phyloP scores from a whole-genome alignment of 2,329 filamentous ascomycete species.

The Aspergillus viridinutans region DNA sequence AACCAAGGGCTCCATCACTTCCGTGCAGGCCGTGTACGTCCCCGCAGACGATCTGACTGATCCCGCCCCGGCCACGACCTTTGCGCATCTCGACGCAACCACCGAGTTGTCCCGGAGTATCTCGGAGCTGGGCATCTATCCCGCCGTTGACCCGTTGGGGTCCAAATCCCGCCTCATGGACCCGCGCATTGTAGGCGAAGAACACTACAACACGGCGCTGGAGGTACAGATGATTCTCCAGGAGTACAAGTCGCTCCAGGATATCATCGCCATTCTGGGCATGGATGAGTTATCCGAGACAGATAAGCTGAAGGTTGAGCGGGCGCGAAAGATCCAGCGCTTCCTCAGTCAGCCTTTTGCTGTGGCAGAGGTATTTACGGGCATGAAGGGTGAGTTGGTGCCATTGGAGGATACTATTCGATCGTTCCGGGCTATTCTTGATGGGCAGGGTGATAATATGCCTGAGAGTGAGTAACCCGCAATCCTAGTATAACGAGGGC shows the following conservation, averaged over 20 bases:
- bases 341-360: slow-evolving; percentile 99
- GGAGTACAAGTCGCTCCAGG: slow-evolving; percentile 99
- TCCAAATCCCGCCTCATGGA: slow-evolving; percentile 99
- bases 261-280: slow-evolving; percentile 99
- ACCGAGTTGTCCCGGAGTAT: slow-evolving; percentile 99
- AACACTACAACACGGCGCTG: slow-evolving; percentile 94
- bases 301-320: slow-evolving; percentile 99
- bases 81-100: slow-evolving; percentile 99
- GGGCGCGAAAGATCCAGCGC: slow-evolving; percentile 99
- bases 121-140: slow-evolving; percentile 99
- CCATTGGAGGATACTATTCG: slow-evolving; percentile 97
- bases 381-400: slow-evolving; percentile 94
- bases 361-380: slow-evolving; percentile 65
- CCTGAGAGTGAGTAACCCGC: slow-evolving; percentile 67
- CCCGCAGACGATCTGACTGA: slow-evolving; percentile 99
- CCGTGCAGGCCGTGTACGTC: slow-evolving; percentile 99
- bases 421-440: slow-evolving; percentile 96
- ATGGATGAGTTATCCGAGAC: slow-evolving; percentile 99
- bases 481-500: slow-evolving; percentile 20
- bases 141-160: slow-evolving; percentile 98
- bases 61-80: slow-evolving; percentile 97
- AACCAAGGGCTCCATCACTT: slow-evolving; percentile 99
- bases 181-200: slow-evolving; percentile 95
- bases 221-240: slow-evolving; percentile 98
- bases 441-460: slow-evolving; percentile 90